These are phyloP conservation scores for Phytopythium montanum DNA, from an alignment of 352 stramenopile species.

Conservation along the genomic window DNA sequence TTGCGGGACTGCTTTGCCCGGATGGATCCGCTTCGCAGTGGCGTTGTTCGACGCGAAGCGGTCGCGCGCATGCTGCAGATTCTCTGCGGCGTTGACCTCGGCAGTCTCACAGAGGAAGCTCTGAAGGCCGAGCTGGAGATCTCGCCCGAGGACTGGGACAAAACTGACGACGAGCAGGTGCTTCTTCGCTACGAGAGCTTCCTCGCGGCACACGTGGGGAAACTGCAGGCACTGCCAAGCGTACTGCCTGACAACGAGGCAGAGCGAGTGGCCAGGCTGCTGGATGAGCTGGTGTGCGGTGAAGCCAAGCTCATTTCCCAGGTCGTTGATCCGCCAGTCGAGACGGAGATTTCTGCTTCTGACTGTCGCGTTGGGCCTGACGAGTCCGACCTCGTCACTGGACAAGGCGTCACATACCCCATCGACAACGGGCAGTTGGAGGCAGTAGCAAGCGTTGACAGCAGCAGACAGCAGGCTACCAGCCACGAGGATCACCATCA, in stretches of 20 bases:
- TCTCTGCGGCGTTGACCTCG: conserved; percentile 14
- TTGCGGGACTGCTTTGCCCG: conserved; percentile 17
- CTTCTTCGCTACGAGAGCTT: conserved; percentile 24
- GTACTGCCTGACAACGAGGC: conserved; percentile 12
- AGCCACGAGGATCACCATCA: not conserved
- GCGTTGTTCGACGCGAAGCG: conserved; percentile 23
- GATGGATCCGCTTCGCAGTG: conserved; percentile 23
- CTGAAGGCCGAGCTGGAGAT: conserved; percentile 12
- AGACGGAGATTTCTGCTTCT: not conserved
- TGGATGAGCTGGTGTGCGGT: conserved; percentile 22
- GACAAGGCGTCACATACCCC: not conserved
- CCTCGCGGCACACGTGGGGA: conserved; percentile 12
- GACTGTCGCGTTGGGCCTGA: not conserved
- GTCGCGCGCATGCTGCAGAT: conserved; percentile 22
- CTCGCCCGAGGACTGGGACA: conserved; percentile 13
- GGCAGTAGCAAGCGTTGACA: not conserved
- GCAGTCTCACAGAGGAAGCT: conserved; percentile 5
- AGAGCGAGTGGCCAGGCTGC: conserved; percentile 11
- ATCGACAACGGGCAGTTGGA: not conserved
- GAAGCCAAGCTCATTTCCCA: conserved; percentile 16
- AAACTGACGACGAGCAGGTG: conserved; percentile 7
- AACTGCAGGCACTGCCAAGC: conserved; percentile 8
- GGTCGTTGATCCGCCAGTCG: not conserved
- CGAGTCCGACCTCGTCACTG: not conserved
- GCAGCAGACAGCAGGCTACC: not conserved